phyloP scores from a whole-genome alignment of 805 yeast species.

The Candida quercuum region DNA sequence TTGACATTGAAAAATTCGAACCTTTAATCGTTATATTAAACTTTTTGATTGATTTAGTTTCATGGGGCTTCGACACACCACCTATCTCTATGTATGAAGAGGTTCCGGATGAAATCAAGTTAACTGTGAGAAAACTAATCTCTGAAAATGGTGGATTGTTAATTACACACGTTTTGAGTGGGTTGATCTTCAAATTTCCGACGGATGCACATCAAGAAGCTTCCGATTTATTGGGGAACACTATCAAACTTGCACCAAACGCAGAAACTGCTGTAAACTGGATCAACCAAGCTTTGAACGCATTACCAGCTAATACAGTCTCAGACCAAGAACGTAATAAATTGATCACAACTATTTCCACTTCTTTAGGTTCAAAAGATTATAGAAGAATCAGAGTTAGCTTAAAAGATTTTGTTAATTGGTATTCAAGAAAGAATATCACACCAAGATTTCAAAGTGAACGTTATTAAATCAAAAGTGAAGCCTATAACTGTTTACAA shows the following conservation, averaged over 20 bases:
- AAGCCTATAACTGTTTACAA: no score
- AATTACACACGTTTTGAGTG: slow-evolving; percentile 48
- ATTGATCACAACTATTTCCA: slow-evolving; percentile 49
- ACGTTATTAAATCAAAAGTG: not conserved
- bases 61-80: slow-evolving; percentile 80
- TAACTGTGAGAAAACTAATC: slow-evolving; percentile 42
- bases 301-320: slow-evolving; percentile 60
- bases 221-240: slow-evolving; percentile 63
- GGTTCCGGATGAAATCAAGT: slow-evolving; percentile 51
- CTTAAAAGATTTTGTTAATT: slow-evolving; percentile 69
- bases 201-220: slow-evolving; percentile 67
- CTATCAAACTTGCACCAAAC: slow-evolving; percentile 45
- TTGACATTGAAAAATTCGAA: slow-evolving; percentile 59
- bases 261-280: slow-evolving; percentile 41
- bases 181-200: slow-evolving; percentile 68
- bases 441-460: slow-evolving; percentile 32
- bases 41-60: slow-evolving; percentile 71
- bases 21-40: slow-evolving; percentile 68
- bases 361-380: slow-evolving; percentile 62
- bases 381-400: slow-evolving; percentile 67
- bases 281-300: slow-evolving; percentile 50
- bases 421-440: slow-evolving; percentile 79
- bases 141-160: slow-evolving; percentile 51
- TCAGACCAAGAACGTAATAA: slow-evolving; percentile 64
- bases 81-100: slow-evolving; percentile 65